Base-by-base conservation (phyloP, 768 basidiomycete species). In the Paxillus rubicundulus region DNA sequence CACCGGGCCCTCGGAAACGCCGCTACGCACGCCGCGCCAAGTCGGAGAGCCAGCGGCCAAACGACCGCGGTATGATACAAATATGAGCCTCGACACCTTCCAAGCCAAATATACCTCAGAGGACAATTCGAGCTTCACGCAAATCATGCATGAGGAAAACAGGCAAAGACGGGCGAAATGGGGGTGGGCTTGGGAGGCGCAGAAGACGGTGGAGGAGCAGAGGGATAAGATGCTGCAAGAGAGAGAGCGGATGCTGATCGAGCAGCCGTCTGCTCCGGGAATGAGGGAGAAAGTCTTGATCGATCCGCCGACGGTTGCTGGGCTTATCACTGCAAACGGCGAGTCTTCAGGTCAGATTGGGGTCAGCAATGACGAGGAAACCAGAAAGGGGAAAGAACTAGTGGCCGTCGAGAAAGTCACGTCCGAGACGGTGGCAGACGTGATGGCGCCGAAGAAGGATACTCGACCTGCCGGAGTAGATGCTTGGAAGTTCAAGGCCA, bases 91-190 rank as follows among this genome's bases (percentile, higher is more conserved):
- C 16, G 93, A 98, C 67, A 74, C 74, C 14, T 99, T 98, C 68
- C 97, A 98, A 67, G 82, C 91, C 0, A 81, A 80, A 39, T 97
- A 92, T 67, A 98, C 97, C 2, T 97, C 94, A 0, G 94, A 98
- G 65, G 97, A 99, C 70, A 99, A 99, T 68, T 85, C 95, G 5
- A 97, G 94, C 54, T 98, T 99, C 67, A 92, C 93, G 9, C 79
- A 91, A 56, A 95, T 98, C 53, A 72, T 99, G 49, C 84, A 93
- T 53, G 84, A 87, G 49, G 96, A 98, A 76, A 98, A 99, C 65
- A 73, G 77, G 68, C 78, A 80, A 60, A 78, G 93, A 53, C 85
- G 84, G 65, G 89, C 91, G 65, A 84, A 75, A 67, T 92, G 86
- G 77, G 82, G 72, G 0, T 99, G 97, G 97, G 97, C 95, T 2